Evolutionary conservation across 2,329 filamentous ascomycete genomes (phyloP).

Genomic region (Coniochaeta pulveracea): DNA sequence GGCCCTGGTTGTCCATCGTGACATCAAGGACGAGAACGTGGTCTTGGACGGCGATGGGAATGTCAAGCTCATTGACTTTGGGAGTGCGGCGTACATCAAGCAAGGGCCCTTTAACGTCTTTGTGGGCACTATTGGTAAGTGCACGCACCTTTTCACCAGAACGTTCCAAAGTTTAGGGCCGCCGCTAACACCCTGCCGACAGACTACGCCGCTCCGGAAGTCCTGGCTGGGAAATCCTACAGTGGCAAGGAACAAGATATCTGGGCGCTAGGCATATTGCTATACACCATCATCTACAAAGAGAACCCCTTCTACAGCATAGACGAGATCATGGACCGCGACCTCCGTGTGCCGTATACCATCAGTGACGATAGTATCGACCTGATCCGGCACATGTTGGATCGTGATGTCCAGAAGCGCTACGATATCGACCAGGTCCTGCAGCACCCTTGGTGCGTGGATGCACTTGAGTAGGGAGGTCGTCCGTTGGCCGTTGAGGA

Average conservation of each 20-base stretch:
- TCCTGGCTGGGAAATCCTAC: constrained; percentile 84
- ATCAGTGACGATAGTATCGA: constrained; percentile 90
- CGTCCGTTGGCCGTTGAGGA: too few relatives aligned
- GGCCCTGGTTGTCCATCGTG: constrained; percentile 85
- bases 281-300: constrained; percentile 99
- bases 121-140: constrained; percentile 90
- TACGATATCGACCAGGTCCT: constrained; percentile 83
- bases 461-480: too few relatives aligned
- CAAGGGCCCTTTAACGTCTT: constrained; percentile 98
- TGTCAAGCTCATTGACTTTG: constrained; percentile 97
- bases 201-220: constrained; percentile 99
- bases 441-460: constrained; percentile 68
- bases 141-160: not conserved
- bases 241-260: constrained; percentile 95
- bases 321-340: constrained; percentile 97
- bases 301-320: constrained; percentile 99
- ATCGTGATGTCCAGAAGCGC: constrained; percentile 74
- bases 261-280: constrained; percentile 90
- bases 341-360: constrained; percentile 78
- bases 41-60: constrained; percentile 89
- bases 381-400: constrained; percentile 81
- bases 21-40: constrained; percentile 99
- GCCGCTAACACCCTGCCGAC: constrained; percentile 7
- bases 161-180: not conserved
- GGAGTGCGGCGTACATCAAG: constrained; percentile 95